phyloP scores from a whole-genome alignment of 208 protist species.

The Acanthamoeba royreba region DNA sequence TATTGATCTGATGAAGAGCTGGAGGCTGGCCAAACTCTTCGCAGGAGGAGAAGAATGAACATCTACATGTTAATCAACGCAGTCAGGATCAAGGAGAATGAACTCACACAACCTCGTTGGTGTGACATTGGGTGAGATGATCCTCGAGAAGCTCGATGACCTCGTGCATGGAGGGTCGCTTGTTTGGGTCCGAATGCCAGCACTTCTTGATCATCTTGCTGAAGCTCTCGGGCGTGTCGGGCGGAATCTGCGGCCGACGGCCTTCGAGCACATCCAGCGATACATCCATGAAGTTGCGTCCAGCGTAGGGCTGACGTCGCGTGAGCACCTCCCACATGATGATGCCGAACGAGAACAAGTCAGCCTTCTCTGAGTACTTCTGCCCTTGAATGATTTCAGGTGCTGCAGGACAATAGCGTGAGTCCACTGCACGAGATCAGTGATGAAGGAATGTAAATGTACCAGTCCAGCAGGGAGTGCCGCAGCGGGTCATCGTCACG shows the following conservation, averaged over 20 bases:
- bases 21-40: no score
- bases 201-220: not conserved
- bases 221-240: not conserved
- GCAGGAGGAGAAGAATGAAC: no score
- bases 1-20: no score
- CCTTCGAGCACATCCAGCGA: not conserved
- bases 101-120: not conserved
- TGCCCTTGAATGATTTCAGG: not conserved
- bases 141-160: not conserved
- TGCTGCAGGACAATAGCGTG: no score
- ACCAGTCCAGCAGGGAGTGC: slow-evolving; percentile 33
- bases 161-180: not conserved
- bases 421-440: no score
- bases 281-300: slow-evolving; percentile 4
- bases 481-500: slow-evolving; percentile 16
- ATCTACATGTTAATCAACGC: no score
- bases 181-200: not conserved
- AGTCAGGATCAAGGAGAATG: no score
- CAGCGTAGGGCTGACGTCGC: not conserved
- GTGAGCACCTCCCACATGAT: not conserved
- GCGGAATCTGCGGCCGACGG: not conserved
- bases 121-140: not conserved
- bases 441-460: no score
- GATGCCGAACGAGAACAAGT: not conserved
- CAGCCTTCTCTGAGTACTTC: not conserved